phyloP scores from a whole-genome alignment of 208 protist species.

The Angomonas deanei region DNA sequence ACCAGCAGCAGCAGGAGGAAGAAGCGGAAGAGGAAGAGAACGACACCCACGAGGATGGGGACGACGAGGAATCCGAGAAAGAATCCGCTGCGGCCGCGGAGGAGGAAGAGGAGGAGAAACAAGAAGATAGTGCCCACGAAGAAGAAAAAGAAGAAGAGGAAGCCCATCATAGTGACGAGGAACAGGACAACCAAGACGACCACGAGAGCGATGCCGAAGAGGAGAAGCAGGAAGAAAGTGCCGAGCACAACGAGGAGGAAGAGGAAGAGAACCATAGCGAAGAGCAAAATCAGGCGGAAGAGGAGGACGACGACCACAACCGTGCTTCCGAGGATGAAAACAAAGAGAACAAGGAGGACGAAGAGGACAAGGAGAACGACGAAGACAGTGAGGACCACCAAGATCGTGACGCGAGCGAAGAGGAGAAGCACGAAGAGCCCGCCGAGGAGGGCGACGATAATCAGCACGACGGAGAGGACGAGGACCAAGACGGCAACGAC shows the following conservation, averaged over 20 bases:
- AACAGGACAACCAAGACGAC: conserved; percentile 12
- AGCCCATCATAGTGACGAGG: not conserved
- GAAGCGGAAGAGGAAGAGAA: conserved; percentile 3
- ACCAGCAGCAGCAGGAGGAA: conserved; percentile 7
- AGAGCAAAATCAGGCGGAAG: not conserved
- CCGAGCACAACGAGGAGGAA: not conserved
- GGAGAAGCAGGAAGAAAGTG: conserved; percentile 4
- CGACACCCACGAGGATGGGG: conserved; percentile 16
- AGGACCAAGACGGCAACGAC: not conserved
- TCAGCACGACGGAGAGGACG: not conserved
- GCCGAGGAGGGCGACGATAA: not conserved
- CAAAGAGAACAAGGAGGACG: conserved; percentile 8
- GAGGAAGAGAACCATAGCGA: not conserved
- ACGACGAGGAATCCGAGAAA: conserved; percentile 10
- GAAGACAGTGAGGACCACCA: conserved; percentile 10
- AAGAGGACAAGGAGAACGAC: conserved; percentile 3
- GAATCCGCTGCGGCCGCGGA: not conserved
- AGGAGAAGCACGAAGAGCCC: not conserved
- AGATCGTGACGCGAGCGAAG: not conserved
- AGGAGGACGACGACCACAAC: conserved; percentile 8
- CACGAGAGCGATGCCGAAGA: conserved; percentile 7
- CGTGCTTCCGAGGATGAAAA: not conserved
- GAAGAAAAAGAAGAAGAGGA: conserved; percentile 10
- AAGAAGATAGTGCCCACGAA: conserved; percentile 7
- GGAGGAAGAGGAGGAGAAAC: conserved; percentile 21